Conservation (phyloP, 306 rosid genomes). For the Canavalia gladiata region DNA sequence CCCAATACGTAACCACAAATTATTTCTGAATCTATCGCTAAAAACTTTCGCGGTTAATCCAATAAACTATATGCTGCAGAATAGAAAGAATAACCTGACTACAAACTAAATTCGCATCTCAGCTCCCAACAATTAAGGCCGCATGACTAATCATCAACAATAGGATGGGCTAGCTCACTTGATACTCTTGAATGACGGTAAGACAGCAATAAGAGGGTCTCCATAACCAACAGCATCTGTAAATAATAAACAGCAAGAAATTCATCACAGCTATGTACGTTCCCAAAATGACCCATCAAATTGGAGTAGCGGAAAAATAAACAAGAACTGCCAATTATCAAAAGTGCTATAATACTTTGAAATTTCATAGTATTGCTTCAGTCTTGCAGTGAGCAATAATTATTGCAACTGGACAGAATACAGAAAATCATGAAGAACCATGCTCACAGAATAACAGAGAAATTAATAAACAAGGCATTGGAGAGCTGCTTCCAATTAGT, state of each 20-base stretch:
- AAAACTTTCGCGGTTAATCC: not conserved
- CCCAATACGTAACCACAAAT: slow-evolving; percentile 31
- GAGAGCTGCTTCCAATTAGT: slow-evolving; percentile 13
- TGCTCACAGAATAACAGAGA: not conserved
- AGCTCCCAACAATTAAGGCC: slow-evolving; percentile 31
- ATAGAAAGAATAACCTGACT: slow-evolving; percentile 33
- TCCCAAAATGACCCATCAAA: not conserved
- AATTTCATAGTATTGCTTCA: not conserved
- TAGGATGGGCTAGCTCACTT: slow-evolving; percentile 54
- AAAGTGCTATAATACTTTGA: not conserved
- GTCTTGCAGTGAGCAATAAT: slow-evolving; percentile 20
- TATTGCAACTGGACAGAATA: not conserved
- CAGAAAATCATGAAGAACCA: slow-evolving; percentile 1
- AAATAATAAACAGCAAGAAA: slow-evolving; percentile 45
- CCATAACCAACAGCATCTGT: slow-evolving; percentile 93
- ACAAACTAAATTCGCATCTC: slow-evolving; percentile 45
- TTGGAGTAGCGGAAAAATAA: not conserved
- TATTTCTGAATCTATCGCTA: slow-evolving; percentile 31
- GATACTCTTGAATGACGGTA: slow-evolving; percentile 76
- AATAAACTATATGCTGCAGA: slow-evolving; percentile 4
- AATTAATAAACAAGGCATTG: not conserved
- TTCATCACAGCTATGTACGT: slow-evolving; percentile 1
- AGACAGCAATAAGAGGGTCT: slow-evolving; percentile 84
- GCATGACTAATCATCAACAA: slow-evolving; percentile 9
- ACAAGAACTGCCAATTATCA: slow-evolving; percentile 17